Conservation (phyloP, 2,329 filamentous ascomycete species). For the Chaetomiaceae sp. region DNA sequence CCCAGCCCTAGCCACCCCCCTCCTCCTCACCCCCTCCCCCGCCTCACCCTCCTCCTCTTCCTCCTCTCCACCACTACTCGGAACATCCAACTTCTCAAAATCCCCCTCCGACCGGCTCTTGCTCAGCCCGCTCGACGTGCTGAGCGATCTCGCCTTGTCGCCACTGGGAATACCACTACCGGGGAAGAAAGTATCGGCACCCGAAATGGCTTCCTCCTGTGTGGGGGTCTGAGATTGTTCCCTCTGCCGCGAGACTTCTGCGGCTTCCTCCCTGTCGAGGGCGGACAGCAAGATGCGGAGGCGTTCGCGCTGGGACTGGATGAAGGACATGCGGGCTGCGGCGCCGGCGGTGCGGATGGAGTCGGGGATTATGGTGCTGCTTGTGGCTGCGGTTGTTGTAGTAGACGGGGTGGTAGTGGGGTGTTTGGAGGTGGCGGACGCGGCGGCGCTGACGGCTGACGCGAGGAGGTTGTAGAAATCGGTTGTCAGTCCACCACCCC, state of each 20-base stretch:
- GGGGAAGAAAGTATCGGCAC: too few relatives aligned
- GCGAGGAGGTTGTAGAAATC: conserved; percentile 79
- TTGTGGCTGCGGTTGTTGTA: conserved; percentile 30
- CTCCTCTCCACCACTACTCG: conserved; percentile 61
- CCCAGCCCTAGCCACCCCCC: conserved; percentile 15
- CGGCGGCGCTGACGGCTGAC: conserved; percentile 64
- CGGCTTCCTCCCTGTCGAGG: conserved; percentile 68
- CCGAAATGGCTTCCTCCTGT: too few relatives aligned
- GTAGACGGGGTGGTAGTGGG: conserved; percentile 19
- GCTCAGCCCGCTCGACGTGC: conserved; percentile 54
- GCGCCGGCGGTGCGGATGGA: conserved; percentile 53
- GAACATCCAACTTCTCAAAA: conserved; percentile 82
- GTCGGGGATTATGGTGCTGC: conserved; percentile 59
- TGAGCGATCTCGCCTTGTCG: conserved; percentile 36
- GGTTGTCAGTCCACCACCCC: conserved; percentile 24
- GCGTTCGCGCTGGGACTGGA: conserved; percentile 73
- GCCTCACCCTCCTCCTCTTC: conserved; percentile 28
- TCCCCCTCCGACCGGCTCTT: conserved; percentile 83
- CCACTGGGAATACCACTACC: background rate
- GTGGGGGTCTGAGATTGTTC: too few relatives aligned
- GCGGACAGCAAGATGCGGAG: conserved; percentile 70
- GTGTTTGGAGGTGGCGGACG: conserved; percentile 37
- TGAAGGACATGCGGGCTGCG: conserved; percentile 67
- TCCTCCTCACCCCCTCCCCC: conserved; percentile 23
- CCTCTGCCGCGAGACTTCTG: conserved; percentile 10